Evolutionary conservation across 352 stramenopile genomes (phyloP).

Genomic region (Pythium dissotocum): DNA sequence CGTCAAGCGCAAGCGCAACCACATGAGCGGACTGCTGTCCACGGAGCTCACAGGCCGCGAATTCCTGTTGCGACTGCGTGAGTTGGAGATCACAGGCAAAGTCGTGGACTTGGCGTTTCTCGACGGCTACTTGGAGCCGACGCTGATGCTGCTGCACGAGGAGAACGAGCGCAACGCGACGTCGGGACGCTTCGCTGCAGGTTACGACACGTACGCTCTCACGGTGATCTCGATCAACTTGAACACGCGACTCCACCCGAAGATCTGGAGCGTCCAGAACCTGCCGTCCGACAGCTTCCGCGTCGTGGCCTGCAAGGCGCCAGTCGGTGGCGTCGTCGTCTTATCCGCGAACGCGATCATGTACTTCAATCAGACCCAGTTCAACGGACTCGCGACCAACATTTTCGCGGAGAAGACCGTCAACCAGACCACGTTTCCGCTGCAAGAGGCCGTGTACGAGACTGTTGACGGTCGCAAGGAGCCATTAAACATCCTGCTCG

Average conservation of each 20-base stretch:
- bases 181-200: constrained; percentile 59
- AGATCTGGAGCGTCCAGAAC: constrained; percentile 86
- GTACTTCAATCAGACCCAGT: constrained; percentile 90
- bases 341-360: constrained; percentile 79
- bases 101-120: constrained; percentile 82
- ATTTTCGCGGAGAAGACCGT: constrained; percentile 75
- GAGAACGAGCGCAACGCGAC: constrained; percentile 79
- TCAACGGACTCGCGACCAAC: constrained; percentile 72
- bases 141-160: constrained; percentile 85
- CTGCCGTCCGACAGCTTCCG: constrained; percentile 79
- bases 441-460: constrained; percentile 66
- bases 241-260: constrained; percentile 81
- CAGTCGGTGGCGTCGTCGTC: constrained; percentile 74
- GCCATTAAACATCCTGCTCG: constrained; percentile 58
- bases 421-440: constrained; percentile 67
- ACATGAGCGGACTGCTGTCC: constrained; percentile 62
- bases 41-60: constrained; percentile 75
- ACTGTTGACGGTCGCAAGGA: constrained; percentile 49
- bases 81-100: constrained; percentile 77
- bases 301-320: constrained; percentile 69
- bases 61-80: constrained; percentile 71
- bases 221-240: constrained; percentile 89
- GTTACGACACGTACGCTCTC: constrained; percentile 82
- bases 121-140: constrained; percentile 85
- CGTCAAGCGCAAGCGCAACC: constrained; percentile 69